Evolutionary conservation across 805 yeast species (phyloP), one percentile per base, ranked within the genome.

Genomic region (Kregervanrija delftensis): DNA sequence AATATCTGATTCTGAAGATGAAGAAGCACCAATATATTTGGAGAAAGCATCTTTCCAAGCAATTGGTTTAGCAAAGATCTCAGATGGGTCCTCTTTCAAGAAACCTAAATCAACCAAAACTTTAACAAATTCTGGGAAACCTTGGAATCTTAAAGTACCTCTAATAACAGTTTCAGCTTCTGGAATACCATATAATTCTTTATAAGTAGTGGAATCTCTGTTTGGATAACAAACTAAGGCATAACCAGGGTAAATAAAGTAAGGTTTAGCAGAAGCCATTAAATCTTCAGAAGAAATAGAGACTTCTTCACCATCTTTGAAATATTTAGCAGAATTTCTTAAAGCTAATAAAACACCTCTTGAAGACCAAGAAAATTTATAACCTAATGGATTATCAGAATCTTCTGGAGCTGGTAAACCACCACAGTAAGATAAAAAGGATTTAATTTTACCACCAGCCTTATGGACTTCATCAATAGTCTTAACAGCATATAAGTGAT

Each of bases 341-440:
- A 93, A 77, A 14, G 99, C 99, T 60, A 93, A 77, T 62, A 93
- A 72, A 36, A 93, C 98, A 70, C 99, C 99, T 70, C 99, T 83
- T 33, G 98, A 90, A 31, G 97, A 88, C 99, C 99, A 93, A 37
- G 98, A 90, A 72, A 93, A 93, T 75, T 93, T 93, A 81, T 93
- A 93, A 57, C 99, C 99, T 65, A 93, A 76, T 47, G 99, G 99
- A 72, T 93, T 93, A 72, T 89, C 96, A 30, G 98, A 91, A 68
- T 83, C 79, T 72, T 91, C 99, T 52, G 99, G 97, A 31, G 99
- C 93, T 53, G 98, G 98, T 61, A 93, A 77, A 60, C 99, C 99
- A 71, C 99, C 99, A 72, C 99, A 93, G 83, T 87, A 93, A 8
- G 96, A 87, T 58, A 89, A 72, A 80, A 93, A 93, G 6, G 96